Evolutionary conservation across 2,329 filamentous ascomycete species (phyloP).

Genomic region (Sporothrix luriei): DNA sequence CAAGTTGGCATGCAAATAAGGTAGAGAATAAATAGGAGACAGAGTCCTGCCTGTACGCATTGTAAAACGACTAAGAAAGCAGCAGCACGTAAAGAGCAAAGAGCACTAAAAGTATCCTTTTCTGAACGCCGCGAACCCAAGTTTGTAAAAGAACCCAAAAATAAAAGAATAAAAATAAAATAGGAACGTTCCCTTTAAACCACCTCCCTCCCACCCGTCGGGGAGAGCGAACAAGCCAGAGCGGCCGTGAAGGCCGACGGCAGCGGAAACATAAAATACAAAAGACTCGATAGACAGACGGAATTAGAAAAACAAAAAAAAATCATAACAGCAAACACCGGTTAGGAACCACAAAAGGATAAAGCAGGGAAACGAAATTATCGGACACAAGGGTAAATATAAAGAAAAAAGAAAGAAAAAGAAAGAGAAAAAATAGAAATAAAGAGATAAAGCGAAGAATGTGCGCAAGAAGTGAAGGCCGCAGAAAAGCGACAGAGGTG

Average conservation of each 20-base stretch:
- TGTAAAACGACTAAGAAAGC: not conserved
- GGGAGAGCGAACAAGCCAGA: not conserved
- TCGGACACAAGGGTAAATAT: too few species aligned
- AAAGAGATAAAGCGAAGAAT: not conserved
- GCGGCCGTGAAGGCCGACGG: not conserved
- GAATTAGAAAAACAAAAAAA: not conserved
- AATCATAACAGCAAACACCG: too few species aligned
- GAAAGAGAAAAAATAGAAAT: not conserved
- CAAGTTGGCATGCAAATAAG: not conserved
- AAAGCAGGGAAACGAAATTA: not conserved
- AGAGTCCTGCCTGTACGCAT: not conserved
- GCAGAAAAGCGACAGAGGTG: not conserved
- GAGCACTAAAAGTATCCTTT: not conserved
- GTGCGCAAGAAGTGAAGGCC: not conserved
- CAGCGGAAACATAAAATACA: not conserved
- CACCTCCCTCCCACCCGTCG: constrained; percentile 6
- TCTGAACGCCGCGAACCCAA: constrained; percentile 3
- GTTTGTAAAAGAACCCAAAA: not conserved
- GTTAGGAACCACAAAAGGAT: too few species aligned
- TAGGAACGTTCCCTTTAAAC: not conserved
- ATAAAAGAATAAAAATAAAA: not conserved
- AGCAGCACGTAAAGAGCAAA: not conserved
- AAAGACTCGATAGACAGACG: not conserved
- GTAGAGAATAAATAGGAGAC: not conserved
- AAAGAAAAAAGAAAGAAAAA: constrained; percentile 3